Evolutionary conservation across 306 rosid genomes (phyloP).

Genomic region (Malus fusca): DNA sequence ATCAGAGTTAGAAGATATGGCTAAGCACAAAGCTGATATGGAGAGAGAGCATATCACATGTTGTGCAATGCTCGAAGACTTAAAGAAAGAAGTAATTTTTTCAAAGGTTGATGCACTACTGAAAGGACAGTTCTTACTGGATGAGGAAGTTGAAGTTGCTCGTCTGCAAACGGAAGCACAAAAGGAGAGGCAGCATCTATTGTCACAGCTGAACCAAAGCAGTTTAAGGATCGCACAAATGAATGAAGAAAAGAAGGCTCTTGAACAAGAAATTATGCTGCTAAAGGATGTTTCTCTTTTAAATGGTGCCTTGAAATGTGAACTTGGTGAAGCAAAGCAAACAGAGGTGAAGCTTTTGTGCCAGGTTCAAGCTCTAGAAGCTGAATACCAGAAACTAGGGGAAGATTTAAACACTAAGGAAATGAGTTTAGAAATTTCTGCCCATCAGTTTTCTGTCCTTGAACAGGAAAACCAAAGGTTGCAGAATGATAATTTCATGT

Average conservation of each 20-base stretch:
- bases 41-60: conserved; percentile 36
- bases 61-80: conserved; percentile 34
- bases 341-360: conserved; percentile 33
- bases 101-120: conserved; percentile 47
- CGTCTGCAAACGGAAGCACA: conserved; percentile 27
- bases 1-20: conserved; percentile 42
- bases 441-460: conserved; percentile 34
- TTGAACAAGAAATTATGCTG: conserved; percentile 36
- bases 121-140: conserved; percentile 34
- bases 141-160: conserved; percentile 44
- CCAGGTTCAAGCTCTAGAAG: conserved; percentile 39
- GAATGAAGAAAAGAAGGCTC: conserved; percentile 37
- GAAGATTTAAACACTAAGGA: conserved; percentile 41
- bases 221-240: conserved; percentile 30
- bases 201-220: conserved; percentile 34
- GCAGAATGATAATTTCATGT: conserved; percentile 17
- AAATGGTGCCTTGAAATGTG: conserved; percentile 40
- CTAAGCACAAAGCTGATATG: conserved; percentile 30
- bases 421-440: conserved; percentile 26
- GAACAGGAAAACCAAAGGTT: conserved; percentile 38
- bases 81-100: conserved; percentile 43
- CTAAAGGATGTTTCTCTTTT: conserved; percentile 35
- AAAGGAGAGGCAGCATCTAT: conserved; percentile 33
- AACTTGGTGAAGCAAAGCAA: conserved; percentile 37
- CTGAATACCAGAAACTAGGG: conserved; percentile 33